Evolutionary conservation across 1,284 basidiomycete genomes (phyloP).

Genomic region (Tylopilus sp.): DNA sequence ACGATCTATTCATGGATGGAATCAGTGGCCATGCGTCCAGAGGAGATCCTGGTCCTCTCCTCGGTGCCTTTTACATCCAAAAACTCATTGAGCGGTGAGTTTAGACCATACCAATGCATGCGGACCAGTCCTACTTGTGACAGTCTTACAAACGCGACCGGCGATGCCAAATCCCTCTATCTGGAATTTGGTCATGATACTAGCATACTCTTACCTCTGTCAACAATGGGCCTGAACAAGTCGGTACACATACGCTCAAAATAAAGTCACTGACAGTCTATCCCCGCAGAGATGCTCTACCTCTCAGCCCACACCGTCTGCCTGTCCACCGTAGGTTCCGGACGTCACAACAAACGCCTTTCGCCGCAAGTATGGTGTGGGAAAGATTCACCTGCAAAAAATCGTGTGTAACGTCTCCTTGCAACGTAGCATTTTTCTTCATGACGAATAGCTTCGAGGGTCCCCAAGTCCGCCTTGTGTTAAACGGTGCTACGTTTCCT

Average conservation of each 20-base stretch:
- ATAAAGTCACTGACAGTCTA: background rate
- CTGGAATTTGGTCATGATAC: conserved; percentile 53
- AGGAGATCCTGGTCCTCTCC: conserved; percentile 38
- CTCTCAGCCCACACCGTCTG: conserved; percentile 34
- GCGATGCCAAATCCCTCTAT: conserved; percentile 37
- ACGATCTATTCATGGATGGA: conserved; percentile 48
- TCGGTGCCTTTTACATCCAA: conserved; percentile 45
- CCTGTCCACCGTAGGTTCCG: conserved; percentile 39
- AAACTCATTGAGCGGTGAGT: conserved; percentile 44
- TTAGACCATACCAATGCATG: background rate
- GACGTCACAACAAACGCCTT: conserved; percentile 45
- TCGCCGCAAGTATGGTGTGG: conserved; percentile 48
- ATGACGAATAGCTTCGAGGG: conserved; percentile 31
- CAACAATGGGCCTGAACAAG: conserved; percentile 45
- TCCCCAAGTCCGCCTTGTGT: conserved; percentile 44
- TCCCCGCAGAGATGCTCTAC: conserved; percentile 33
- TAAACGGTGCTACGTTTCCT: conserved; percentile 45
- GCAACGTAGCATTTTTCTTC: background rate
- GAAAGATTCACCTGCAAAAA: conserved; percentile 43
- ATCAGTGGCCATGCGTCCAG: conserved; percentile 47
- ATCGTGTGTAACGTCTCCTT: conserved; percentile 24
- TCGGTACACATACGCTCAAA: conserved; percentile 13
- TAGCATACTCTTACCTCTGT: conserved; percentile 46
- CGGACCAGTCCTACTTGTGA: background rate
- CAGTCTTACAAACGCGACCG: conserved; percentile 42